Evolutionary conservation across 75 land plant genomes (phyloP).

Genomic region (Pinus taeda): DNA sequence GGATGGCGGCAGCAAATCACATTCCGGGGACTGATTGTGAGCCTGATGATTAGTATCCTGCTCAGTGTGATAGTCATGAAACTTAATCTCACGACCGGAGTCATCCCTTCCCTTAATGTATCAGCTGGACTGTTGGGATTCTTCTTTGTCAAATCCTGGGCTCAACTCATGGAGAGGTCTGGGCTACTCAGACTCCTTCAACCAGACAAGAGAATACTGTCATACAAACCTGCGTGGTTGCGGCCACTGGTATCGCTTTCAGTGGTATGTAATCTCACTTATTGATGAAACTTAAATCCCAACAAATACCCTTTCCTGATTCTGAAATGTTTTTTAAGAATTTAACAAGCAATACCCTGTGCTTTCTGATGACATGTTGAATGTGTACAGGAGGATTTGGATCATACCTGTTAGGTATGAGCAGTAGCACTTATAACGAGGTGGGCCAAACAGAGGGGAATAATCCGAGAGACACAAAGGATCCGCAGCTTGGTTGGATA

Average conservation of each 20-base stretch:
- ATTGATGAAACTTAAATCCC: neutral
- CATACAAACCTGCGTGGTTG: slow-evolving; percentile 61
- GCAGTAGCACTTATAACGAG: slow-evolving; percentile 30
- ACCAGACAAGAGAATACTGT: slow-evolving; percentile 67
- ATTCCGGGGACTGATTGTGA: slow-evolving; percentile 43
- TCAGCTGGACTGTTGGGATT: slow-evolving; percentile 60
- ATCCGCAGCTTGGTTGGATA: slow-evolving; percentile 44
- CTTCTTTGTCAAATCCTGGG: slow-evolving; percentile 44
- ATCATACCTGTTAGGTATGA: slow-evolving; percentile 73
- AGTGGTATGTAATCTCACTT: slow-evolving; percentile 28
- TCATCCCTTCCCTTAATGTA: slow-evolving; percentile 61
- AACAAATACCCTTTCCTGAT: too few relatives aligned
- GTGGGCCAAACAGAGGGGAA: slow-evolving; percentile 3
- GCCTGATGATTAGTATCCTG: slow-evolving; percentile 40
- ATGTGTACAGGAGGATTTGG: slow-evolving; percentile 79
- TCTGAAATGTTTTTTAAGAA: too few relatives aligned
- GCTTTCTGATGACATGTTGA: neutral
- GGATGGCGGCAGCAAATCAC: slow-evolving; percentile 62
- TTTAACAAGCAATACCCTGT: too few relatives aligned
- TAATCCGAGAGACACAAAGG: slow-evolving; percentile 16
- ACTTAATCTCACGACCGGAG: slow-evolving; percentile 50
- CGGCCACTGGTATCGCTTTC: slow-evolving; percentile 46
- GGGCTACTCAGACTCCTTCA: slow-evolving; percentile 31
- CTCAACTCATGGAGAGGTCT: slow-evolving; percentile 23
- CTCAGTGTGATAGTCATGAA: slow-evolving; percentile 67